Percentiles rank a stretch among this genome's conserved stretches.
Evolutionary conservation across 176 grass and related monocot species (phyloP).

Genomic region (Elymus sibiricus): DNA sequence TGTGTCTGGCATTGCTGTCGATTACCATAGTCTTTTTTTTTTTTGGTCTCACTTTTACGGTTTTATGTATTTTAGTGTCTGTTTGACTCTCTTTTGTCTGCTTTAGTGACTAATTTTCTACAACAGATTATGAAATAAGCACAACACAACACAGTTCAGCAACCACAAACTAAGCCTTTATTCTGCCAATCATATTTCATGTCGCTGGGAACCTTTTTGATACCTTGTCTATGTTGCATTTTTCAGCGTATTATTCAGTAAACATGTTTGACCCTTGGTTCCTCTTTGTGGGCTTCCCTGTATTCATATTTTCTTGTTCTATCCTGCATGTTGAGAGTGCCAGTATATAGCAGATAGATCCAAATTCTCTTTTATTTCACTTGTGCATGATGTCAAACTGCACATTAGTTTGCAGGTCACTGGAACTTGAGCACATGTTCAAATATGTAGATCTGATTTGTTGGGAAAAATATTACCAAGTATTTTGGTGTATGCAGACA

Average conservation of each 20-base stretch:
- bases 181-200: neutral
- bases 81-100: neutral
- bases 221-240: constrained; percentile 1
- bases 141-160: neutral
- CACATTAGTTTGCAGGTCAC: neutral
- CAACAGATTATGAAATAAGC: neutral
- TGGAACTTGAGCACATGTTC: neutral
- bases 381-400: neutral
- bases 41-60: neutral
- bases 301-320: neutral
- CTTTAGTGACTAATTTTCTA: neutral
- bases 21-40: neutral
- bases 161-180: neutral
- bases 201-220: neutral
- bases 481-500: neutral
- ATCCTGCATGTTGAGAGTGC: neutral
- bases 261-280: constrained; percentile 6
- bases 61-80: neutral
- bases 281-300: neutral
- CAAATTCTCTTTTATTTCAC: neutral
- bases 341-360: neutral
- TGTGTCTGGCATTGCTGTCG: neutral
- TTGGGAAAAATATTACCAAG: neutral
- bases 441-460: neutral
- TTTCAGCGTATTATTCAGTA: neutral